Percentiles rank a stretch among this genome's conserved stretches.
Evolutionary conservation across 768 basidiomycete species (phyloP).

Genomic region (Sporobolomyces roseus): DNA sequence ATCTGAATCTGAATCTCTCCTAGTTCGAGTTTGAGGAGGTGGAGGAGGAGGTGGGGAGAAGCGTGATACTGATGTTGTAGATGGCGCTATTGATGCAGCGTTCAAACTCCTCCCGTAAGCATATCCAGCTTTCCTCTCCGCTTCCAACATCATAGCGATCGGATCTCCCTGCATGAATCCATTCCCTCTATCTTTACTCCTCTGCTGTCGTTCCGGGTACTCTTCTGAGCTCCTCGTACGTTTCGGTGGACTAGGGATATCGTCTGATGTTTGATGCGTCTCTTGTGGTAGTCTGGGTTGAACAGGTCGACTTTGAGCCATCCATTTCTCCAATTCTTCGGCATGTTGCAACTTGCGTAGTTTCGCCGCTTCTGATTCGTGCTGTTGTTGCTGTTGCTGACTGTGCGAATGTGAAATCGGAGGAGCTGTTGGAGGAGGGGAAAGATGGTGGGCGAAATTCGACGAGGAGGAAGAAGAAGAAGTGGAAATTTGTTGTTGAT

Average conservation of each 20-base stretch:
- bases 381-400: neutral
- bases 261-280: no score
- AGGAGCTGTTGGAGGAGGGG: neutral
- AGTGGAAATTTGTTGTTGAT: no score
- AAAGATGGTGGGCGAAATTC: neutral
- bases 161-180: conserved; percentile 2
- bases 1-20: neutral
- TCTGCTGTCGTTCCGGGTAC: neutral
- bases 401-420: no score
- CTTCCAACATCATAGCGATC: conserved; percentile 21
- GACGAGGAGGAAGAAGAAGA: neutral
- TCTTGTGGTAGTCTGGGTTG: neutral
- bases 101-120: neutral
- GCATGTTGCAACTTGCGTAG: conserved; percentile 12
- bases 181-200: neutral
- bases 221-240: neutral
- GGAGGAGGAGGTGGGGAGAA: neutral
- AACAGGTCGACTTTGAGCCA: neutral
- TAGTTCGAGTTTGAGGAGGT: no score
- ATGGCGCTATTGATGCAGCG: neutral
- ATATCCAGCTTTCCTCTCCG: conserved; percentile 15
- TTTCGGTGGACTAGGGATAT: conserved; percentile 1
- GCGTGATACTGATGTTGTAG: neutral
- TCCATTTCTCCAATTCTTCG: conserved; percentile 3
- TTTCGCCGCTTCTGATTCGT: neutral